Evolutionary conservation across 805 yeast genomes (phyloP), one percentile per base, ranked within the genome.

Genomic region (Jamesozyma rosinii): DNA sequence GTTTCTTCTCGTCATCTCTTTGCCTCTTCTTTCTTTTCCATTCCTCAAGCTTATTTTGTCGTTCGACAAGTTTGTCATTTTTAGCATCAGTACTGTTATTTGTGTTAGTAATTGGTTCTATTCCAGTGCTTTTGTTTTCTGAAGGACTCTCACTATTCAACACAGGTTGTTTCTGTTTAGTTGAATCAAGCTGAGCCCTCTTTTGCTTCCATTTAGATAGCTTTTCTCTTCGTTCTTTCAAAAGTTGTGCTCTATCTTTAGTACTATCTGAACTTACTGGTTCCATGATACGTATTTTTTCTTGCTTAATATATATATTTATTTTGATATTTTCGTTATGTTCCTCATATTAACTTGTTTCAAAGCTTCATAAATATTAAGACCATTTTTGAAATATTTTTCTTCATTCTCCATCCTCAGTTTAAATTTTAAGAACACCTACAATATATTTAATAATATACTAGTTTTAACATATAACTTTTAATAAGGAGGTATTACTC

Each of bases 161-260:
- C 35, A 19, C 44, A 36, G 17, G 21, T 27, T 44, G 44, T 40
- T 47, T 51, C 46, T 53, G 53, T 42, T 46, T 50, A 6, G 24
- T 6, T 35, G 53, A 52, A 27, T 53, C 58, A 35, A 56, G 54
- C 41, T 65, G 64, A 33, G 68, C 68, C 54, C 76, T 76, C 59
- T 75, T 75, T 50, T 64, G 66, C 52, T 75, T 78, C 86, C 86
- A 81, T 37, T 71, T 72, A 5, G 75, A 76, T 39, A 79, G 54
- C 50, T 71, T 72, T 47, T 75, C 78, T 47, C 72, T 72, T 42
- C 86, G 53, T 45, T 52, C 67, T 41, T 61, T 59, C 42, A 61
- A 55, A 27, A 58, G 55, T 44, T 63, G 64, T 42, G 64, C 66
- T 46, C 65, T 72, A 37, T 56, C 54, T 17, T 39, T 33, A 26